phyloP scores from a whole-genome alignment of 257 asterid species.

The Rauvolfia tetraphylla region DNA sequence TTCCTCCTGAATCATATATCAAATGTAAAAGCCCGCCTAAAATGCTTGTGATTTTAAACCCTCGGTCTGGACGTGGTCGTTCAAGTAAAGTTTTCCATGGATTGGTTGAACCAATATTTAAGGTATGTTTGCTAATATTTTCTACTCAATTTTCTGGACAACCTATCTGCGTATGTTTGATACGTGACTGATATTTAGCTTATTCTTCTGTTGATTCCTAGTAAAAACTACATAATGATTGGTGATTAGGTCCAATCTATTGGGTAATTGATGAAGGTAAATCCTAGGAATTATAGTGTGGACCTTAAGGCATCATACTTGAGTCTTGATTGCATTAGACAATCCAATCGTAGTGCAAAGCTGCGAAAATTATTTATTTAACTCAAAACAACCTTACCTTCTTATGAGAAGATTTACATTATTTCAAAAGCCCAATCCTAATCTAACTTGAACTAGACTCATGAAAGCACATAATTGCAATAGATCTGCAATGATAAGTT shows the following conservation, averaged over 20 bases:
- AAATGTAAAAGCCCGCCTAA: conserved; percentile 77
- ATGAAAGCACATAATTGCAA: too few species aligned
- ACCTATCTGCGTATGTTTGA: background rate
- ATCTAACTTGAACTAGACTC: too few species aligned
- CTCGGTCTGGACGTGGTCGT: conserved; percentile 96
- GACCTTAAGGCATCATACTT: too few species aligned
- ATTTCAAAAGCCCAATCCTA: too few species aligned
- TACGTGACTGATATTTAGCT: background rate
- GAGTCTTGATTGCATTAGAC: too few species aligned
- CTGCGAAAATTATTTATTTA: too few species aligned
- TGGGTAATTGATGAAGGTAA: background rate
- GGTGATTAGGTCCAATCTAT: background rate
- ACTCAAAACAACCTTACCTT: too few species aligned
- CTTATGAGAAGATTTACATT: too few species aligned
- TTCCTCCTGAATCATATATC: conserved; percentile 75
- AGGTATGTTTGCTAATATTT: conserved; percentile 45
- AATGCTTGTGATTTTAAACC: conserved; percentile 93
- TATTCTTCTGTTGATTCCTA: background rate
- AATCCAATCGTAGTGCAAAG: too few species aligned
- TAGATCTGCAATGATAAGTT: too few species aligned
- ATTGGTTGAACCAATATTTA: conserved; percentile 84
- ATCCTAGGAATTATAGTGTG: too few species aligned
- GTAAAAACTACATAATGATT: too few species aligned
- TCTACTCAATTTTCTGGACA: background rate
- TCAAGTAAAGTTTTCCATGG: conserved; percentile 90